phyloP scores from a whole-genome alignment of 108 stramenopile species.

The Cyclotella baltica region DNA sequence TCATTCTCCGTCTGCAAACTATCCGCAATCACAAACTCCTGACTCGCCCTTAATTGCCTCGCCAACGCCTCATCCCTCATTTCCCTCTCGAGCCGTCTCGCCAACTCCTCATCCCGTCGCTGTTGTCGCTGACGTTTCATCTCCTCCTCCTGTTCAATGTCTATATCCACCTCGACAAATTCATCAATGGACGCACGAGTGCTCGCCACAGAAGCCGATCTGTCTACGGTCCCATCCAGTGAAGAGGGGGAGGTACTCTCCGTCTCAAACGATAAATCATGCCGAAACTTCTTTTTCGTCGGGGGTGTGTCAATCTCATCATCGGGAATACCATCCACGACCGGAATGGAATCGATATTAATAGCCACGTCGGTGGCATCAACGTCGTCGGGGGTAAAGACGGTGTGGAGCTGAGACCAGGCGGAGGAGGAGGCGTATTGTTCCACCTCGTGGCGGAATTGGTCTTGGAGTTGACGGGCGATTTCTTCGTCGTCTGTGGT shows the following conservation, averaged over 20 bases:
- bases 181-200: not conserved
- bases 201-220: not conserved
- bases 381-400: slow-evolving; percentile 11
- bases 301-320: not conserved
- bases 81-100: slow-evolving; percentile 3
- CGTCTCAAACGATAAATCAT: not conserved
- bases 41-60: not conserved
- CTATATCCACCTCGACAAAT: not conserved
- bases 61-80: slow-evolving; percentile 20
- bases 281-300: not conserved
- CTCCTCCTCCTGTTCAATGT: not conserved
- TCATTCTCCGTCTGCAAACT: not conserved
- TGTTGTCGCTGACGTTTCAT: slow-evolving; percentile 6
- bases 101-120: not conserved
- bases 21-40: not conserved
- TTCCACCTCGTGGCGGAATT: slow-evolving; percentile 30
- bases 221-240: not conserved
- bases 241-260: slow-evolving; percentile 8
- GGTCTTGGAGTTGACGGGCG: slow-evolving; percentile 22
- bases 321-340: slow-evolving; percentile 7
- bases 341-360: not conserved
- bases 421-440: slow-evolving; percentile 7
- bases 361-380: not conserved
- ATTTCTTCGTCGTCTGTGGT: slow-evolving; percentile 17
- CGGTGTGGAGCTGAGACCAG: slow-evolving; percentile 3